Evolutionary conservation across 2,329 filamentous ascomycete genomes (phyloP), one percentile per base, ranked within the genome.

Genomic region (Colletotrichum melonis): DNA sequence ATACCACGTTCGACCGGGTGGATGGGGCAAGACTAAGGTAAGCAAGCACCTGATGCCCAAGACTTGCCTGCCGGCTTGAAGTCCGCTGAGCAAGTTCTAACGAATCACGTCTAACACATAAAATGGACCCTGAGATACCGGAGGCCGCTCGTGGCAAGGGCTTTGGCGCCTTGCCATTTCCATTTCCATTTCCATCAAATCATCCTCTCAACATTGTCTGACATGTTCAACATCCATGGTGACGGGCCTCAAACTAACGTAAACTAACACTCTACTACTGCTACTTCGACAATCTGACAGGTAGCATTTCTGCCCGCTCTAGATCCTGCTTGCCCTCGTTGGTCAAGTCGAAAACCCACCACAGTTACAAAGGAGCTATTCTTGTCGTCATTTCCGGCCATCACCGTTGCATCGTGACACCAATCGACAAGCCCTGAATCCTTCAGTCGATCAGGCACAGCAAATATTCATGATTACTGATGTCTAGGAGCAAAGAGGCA

Each of bases 361-460:
- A 28, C 35, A 22, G 19, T n/a, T n/a, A 49, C 42, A 8, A 49
- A 11, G 19, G 35, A 28, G 24, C 30, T 26, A 16, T 42, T 64
- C 46, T 35, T 30, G 32, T 72, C 64, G 69, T 52, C 69, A 68
- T 63, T 35, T 12, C 14, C 38, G 64, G 11, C 49, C 52, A 52
- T 56, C 24, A 63, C 42, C 35, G 24, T 64, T 59, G 30, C 54
- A 69, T 64, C 54, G 42, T 52, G 42, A 38, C 58, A 63, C 26
- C 38, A 60, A 35, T 35, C 32, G 52, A 63, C 69, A 69, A 19
- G 69, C 54, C 32, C 24, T n/a, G 11, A 32, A 58, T 63, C 32
- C 24, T 49, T 26, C 24, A 54, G 22, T n/a, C n/a, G 30, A 72
- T 28, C 16, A 26, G 59, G 59, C 19, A 55, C 46, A 46, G 22